phyloP scores from a whole-genome alignment of 1,139 yeast genomes.

The Magnusiomyces fungicola region DNA sequence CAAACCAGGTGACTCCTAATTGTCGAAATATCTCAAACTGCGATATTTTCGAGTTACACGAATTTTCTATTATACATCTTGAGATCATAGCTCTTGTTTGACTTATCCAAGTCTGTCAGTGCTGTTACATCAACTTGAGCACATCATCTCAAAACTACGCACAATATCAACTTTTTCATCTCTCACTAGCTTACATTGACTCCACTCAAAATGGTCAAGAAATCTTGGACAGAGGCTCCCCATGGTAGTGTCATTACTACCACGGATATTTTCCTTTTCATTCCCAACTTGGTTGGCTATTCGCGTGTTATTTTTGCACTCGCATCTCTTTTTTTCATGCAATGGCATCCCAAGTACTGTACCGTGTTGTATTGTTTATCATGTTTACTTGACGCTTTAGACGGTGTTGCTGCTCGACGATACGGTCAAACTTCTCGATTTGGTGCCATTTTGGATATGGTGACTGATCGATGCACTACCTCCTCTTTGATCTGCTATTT shows the following conservation, averaged over 20 bases:
- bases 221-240: slow-evolving; percentile 16
- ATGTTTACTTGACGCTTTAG: slow-evolving; percentile 90
- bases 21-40: no score
- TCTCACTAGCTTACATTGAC: no score
- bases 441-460: slow-evolving; percentile 98
- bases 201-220: not conserved
- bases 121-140: no score
- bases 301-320: slow-evolving; percentile 74
- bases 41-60: no score
- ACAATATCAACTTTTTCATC: no score
- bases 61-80: no score
- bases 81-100: no score
- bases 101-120: no score
- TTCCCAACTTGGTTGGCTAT: slow-evolving; percentile 90
- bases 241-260: slow-evolving; percentile 28
- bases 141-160: no score
- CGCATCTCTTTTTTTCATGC: slow-evolving; percentile 74
- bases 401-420: slow-evolving; percentile 90
- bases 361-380: slow-evolving; percentile 75
- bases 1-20: no score
- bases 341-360: slow-evolving; percentile 71
- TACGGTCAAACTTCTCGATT: slow-evolving; percentile 84
- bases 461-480: slow-evolving; percentile 96
- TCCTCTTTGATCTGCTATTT: slow-evolving; percentile 81
- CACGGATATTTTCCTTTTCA: slow-evolving; percentile 58